Base-by-base conservation (phyloP, 495 filamentous ascomycete species). In the Chlorociboria aeruginascens region DNA sequence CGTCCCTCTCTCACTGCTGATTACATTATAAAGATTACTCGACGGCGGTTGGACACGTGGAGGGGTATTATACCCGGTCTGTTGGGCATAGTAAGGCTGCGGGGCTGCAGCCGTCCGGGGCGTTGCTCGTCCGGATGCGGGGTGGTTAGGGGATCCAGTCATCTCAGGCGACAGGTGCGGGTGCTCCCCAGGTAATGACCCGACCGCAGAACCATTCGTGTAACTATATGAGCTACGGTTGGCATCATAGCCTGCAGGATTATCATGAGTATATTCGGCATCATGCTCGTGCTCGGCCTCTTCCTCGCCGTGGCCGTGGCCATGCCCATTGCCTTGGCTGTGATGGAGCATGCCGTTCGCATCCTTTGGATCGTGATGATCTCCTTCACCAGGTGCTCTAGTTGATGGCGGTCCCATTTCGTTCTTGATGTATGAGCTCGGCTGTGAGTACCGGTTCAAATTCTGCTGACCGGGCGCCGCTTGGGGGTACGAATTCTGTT, bases 401-500 rank as follows among this genome's bases (percentile, higher is more conserved):
- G 69, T 76, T 7, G 86, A 74, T 3, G 89, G 89, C 8, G 90
- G 89, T 0, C 83, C 89, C 89, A 97, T 96, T 43, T 95, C 89
- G 55, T 67, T 85, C 67, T 90, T 95, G 52, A 88, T 70, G 57
- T 95, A 94, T n/a, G 70, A 67, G 50, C 63, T 74, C n/a, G 70
- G 59, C 37, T 78, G 74, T 1, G 74, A 70, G 59, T 89, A 94
- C 3, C 81, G 69, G 39, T 77, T 69, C 66, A 90, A 81, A n/a
- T 78, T 77, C 40, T 81, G 79, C 28, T 79, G 75, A 7, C 72
- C 69, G 43, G 78, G 67, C 13, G 76, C 75, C 11, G 76, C 72
- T 10, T 83, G 74, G 9, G 80, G 68, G 55, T 94, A 95, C 12
- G 82, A 77, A 2, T 73, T 67, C 50, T 87, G 81, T 38, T 83